Base-by-base conservation (phyloP, 2,329 filamentous ascomycete species). In the Hypoxylon sp. region DNA sequence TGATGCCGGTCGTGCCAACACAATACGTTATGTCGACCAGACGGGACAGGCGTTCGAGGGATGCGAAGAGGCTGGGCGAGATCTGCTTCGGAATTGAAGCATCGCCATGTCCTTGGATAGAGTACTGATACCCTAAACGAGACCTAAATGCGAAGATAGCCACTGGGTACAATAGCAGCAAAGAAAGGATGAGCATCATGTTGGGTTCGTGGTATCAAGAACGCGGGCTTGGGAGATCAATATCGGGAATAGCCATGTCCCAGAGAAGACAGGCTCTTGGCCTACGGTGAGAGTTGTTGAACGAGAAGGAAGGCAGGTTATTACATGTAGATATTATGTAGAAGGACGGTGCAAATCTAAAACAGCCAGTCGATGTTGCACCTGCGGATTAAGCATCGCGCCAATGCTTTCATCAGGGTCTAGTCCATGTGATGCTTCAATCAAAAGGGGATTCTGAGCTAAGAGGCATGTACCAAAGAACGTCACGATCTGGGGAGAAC, bases 11-110 rank as follows among this genome's bases (percentile, higher is more conserved):
- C 4, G 88, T 90, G 69, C 95, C 94, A 65, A 98, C 92, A 80
- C 96, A 99, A 82, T 98, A 98, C 53, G 94, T 85, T 66, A 98
- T 96, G 79, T 99, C 96, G 70, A 98, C 95, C 27, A 98, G 87
- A 60, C 95, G 91, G n/a, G 95, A 89, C 61, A 95, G 85, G 76
- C 97, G 92, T 80, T 98, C 94, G 13, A 99, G 89, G 17, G 93
- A 90, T 65, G 88, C 83, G 81, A 97, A 98, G 68, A 98, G 86
- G 25, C 84, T 76, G 30, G 81, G 76, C 3, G 92, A 90, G 62
- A 96, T 69, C 78, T 73, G 77, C 69, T 62, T 56, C 25, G 72
- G 48, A 11, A 64, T 50, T 17, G 62, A 57, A 61, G 40, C 53
- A 25, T 61, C 51, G n/a, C 57, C 59, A 10, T 72, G 57, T 56